Base-by-base conservation (phyloP, 2,329 filamentous ascomycete genomes). In the Fusarium sp. region DNA sequence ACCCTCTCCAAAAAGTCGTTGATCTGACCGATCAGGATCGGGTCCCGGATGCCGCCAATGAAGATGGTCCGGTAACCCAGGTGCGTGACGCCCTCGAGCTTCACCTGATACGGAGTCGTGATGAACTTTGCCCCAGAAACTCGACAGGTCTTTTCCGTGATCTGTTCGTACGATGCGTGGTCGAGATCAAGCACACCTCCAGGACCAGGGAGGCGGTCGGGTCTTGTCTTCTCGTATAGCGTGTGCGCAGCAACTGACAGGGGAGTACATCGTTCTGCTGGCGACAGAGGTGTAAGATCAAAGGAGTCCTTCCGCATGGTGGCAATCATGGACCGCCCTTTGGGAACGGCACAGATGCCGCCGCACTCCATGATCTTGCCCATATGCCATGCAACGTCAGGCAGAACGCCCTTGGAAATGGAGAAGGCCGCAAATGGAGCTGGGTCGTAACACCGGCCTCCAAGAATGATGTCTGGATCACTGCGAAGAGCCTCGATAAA, bases 341-440 rank as follows among this genome's bases (percentile, higher is more conserved):
- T 89, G 0, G 87, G 87, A 4, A 81, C 76, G 0, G 86, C 83
- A 70, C 86, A 89, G 5, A 82, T 74, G 5, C 84, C 81, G 1
- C 87, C 87, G 42, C 87, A 89, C 72, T 89, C 87, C 80, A 88
- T 83, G 38, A 88, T 85, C 79, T 90, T 89, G 10, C 88, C 88
- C 86, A 89, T 88, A 70, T 89, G 86, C 63, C 80, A 83, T 35
- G 84, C 82, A 0, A 80, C 80, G 0, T 84, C 85, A 1, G 75
- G 69, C 1, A 76, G 47, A 2, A 80, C 64, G 1, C 80, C 79
- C 18, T 78, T 77, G 56, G 79, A 80, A 1, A 84, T 71, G 27
- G 78, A 82, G 65, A 83, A 85, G 3, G 81, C 84, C 2, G 80
- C 81, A 74, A 81, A 86, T 0, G 84, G 84, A 0, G 81, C 74